These are phyloP conservation scores for Fusarium concolor DNA, from an alignment of 2,329 filamentous ascomycete species.

Conservation along the genomic window DNA sequence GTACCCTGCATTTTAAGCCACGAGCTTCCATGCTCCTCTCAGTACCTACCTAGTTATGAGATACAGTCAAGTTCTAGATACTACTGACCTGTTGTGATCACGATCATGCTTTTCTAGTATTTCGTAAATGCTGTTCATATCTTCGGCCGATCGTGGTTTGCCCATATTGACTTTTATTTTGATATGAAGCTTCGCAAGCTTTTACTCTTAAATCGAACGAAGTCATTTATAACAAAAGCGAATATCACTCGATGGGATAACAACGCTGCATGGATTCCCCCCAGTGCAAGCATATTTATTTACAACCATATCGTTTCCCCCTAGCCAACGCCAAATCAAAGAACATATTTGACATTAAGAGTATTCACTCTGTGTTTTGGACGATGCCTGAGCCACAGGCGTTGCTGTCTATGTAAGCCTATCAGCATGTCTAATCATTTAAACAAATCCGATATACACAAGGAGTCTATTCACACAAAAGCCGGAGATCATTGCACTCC, in stretches of 20 bases:
- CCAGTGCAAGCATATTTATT: background rate
- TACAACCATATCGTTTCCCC: background rate
- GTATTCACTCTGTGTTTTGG: background rate
- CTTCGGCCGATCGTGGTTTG: no score
- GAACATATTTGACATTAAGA: background rate
- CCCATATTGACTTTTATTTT: no score
- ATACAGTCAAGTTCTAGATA: no score
- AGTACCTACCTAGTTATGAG: no score
- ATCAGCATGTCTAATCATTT: background rate
- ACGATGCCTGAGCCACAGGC: background rate
- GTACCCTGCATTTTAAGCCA: background rate
- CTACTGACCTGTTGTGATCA: no score
- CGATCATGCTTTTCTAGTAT: no score
- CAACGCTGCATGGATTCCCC: no score
- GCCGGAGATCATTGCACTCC: background rate
- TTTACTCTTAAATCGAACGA: no score
- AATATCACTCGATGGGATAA: no score
- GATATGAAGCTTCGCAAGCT: no score
- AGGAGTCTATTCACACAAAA: background rate
- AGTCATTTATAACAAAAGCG: no score
- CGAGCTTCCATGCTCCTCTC: background rate
- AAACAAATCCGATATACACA: background rate
- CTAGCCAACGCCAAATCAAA: background rate
- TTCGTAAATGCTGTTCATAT: no score
- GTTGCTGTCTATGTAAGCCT: conserved; percentile 2